Percentiles rank a stretch among this genome's conserved stretches.
Conservation (phyloP, 2,329 filamentous ascomycete species). For the Fusarium albidum region DNA sequence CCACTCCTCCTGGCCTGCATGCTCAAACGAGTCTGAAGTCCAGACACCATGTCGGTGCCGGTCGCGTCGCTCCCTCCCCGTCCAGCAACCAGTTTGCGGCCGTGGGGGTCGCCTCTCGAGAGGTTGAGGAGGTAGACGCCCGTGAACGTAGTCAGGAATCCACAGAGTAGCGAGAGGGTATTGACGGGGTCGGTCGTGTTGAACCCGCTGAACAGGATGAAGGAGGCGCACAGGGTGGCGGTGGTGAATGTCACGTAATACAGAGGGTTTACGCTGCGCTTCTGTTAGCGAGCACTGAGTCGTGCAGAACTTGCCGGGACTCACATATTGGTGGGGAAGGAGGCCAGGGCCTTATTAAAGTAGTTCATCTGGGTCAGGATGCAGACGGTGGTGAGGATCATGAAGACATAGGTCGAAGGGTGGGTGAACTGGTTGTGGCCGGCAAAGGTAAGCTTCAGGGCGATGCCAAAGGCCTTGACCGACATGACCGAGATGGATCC, state of each 20-base stretch:
- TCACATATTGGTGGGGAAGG: conserved; percentile 97
- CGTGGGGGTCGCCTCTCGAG: conserved; percentile 90
- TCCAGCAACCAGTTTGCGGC: conserved; percentile 70
- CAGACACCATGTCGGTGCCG: conserved; percentile 90
- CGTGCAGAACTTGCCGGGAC: conserved; percentile 43
- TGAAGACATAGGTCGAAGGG: conserved; percentile 96
- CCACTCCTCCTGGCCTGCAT: conserved; percentile 89
- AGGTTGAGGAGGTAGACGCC: conserved; percentile 96
- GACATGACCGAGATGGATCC: conserved; percentile 99
- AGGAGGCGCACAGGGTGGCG: conserved; percentile 90
- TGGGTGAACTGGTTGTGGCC: conserved; percentile 96
- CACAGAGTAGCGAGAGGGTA: conserved; percentile 89
- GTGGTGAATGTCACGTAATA: conserved; percentile 99
- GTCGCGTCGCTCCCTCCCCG: conserved; percentile 76
- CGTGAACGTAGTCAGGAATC: conserved; percentile 93
- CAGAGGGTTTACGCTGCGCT: conserved; percentile 82
- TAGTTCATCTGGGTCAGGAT: conserved; percentile 99
- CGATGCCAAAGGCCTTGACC: conserved; percentile 98
- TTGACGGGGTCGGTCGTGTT: conserved; percentile 93
- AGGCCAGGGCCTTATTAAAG: conserved; percentile 97
- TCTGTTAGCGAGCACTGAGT: conserved; percentile 4
- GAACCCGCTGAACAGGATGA: conserved; percentile 95
- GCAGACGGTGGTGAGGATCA: conserved; percentile 91
- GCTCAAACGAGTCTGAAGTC: conserved; percentile 87
- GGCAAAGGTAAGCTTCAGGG: conserved; percentile 90